Evolutionary conservation across 2,329 filamentous ascomycete genomes (phyloP), one percentile per base, ranked within the genome.

Genomic region (Fusarium piperis): DNA sequence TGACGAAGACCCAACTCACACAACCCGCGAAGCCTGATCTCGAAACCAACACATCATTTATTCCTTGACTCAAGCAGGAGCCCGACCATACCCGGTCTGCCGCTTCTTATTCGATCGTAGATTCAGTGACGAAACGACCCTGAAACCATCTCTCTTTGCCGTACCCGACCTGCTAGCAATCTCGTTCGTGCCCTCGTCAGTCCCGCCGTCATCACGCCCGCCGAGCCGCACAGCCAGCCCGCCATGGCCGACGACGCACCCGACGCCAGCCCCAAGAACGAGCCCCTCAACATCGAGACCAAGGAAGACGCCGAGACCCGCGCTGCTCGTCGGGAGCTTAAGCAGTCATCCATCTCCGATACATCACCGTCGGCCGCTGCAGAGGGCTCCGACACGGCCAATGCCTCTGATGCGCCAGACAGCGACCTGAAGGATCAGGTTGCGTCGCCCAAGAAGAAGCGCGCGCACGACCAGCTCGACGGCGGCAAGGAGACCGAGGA

Each of bases 391-490:
- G 58, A 56, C 12, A 66, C 71, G 38, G 76, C 78, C 52, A 78
- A 81, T 59, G 74, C 78, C 68, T 67, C 76, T 20, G 76, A 80
- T 64, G 70, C 74, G n/a, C 76, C 79, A 35, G 78, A 79, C 56
- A 80, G 85, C 59, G 79, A 81, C 41, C 63, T 78, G 62, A 85
- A 82, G 76, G 86, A 90, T 55, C 82, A 85, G 64, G 76, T 89
- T 48, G 82, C 85, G 20, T 91, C 89, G 13, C 90, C 90, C 32
- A 91, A 91, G 83, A 92, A 91, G 84, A 92, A 91, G 83, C 85
- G 90, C 71, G 86, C 84, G 30, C 87, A 88, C 71, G 88, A 89
- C 70, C 85, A 90, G 78, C 80, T 90, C 16, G 89, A 90, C 30
- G 83, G 86, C 53, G 79, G 81, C 56, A 84, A 81, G 73, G 84